Evolutionary conservation across 164 flowering plant species (phyloP), one percentile per base, ranked within the genome.

Genomic region (Liquidambar formosana): DNA sequence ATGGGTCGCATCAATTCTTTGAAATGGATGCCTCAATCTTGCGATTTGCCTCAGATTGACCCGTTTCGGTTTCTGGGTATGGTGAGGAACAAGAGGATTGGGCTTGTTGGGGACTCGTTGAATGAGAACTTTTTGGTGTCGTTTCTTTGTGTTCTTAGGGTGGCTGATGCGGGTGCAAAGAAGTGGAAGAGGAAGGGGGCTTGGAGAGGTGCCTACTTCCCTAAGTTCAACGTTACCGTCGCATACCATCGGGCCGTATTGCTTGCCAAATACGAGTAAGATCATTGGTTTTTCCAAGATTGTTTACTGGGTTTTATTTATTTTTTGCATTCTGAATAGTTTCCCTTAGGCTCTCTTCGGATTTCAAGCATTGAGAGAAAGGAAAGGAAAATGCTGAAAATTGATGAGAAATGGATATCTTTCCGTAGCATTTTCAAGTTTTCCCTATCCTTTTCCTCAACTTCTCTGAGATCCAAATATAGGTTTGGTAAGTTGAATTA

Each of bases 131-230:
- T 90, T 59, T 61, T 94, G 79, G 92, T 77, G 8, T 74, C 93
- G n/a, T 83, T 94, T 71, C 58, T 94, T 66, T 94, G 98, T 73
- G 56, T 81, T 51, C 77, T 91, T 44, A 82, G 88, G 44, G 82
- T 67, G 67, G 99, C 83, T 23, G 98, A 96, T 81, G 26, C 9
- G 27, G 85, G 86, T 33, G 97, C 89, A 0, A 85, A 74, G 80
- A 96, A 87, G 80, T 96, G 98, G 96, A 96, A 93, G 85, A 88
- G 77, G 75, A 96, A 86, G 51, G 96, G 98, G 21, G 95, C 98
- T 64, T 96, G 98, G 99, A 89, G 89, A 72, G 99, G 98, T 1
- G 99, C 84, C 60, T 89, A 85, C 73, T 96, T 90, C 62, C 99
- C 99, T 4, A 81, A 78, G 62, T 96, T 73, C 66, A 92, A 96